Evolutionary conservation across 1,284 basidiomycete species (phyloP), one percentile per base, ranked within the genome.

Genomic region (Sanghuangporus weigelae): DNA sequence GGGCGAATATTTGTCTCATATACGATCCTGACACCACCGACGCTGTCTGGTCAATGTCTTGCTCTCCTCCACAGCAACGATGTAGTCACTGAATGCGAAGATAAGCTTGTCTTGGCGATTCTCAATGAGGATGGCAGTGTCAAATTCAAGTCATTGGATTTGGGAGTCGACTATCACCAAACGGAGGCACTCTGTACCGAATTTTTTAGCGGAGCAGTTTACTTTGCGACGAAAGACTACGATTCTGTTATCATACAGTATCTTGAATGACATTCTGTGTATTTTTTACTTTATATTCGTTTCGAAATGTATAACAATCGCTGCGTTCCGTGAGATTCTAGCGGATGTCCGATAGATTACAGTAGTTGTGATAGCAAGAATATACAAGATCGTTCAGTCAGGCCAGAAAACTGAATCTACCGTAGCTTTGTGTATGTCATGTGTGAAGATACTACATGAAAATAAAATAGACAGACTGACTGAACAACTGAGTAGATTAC

Each of bases 161-260:
- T 44, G 38, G 56, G 39, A n/a, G 23, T 42, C 11, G n/a, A 26
- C 4, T 8, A 44, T 44, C n/a, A 16, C 16, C 50, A 36, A n/a
- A 36, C 39, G n/a, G 49, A 39, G 2, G 38, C 38, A 6, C 50
- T 61, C n/a, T 42, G 26, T 5, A 61, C 49, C 10, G 49, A 61
- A 31, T 54, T 54, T 36, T 61, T 26, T 31, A 61, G 59, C 31
- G 59, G 59, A 12, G 49, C 50, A 8, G 26, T 61, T 10, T 16
- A 19, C 38, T 61, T 40, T n/a, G 59, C 59, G n/a, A 54, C 59
- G n/a, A 35, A 51, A 36, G 31, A 55, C 21, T 61, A 42, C 8
- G 36, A 54, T 61, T 31, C 49, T 23, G 51, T 61, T 38, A 50
- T 61, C 7, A 61, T 61, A 7, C 26, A 11, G 23, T 40, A 46